These are phyloP conservation scores for Neonectria magnoliae DNA, from an alignment of 2,329 filamentous ascomycete species.

Conservation along the genomic window DNA sequence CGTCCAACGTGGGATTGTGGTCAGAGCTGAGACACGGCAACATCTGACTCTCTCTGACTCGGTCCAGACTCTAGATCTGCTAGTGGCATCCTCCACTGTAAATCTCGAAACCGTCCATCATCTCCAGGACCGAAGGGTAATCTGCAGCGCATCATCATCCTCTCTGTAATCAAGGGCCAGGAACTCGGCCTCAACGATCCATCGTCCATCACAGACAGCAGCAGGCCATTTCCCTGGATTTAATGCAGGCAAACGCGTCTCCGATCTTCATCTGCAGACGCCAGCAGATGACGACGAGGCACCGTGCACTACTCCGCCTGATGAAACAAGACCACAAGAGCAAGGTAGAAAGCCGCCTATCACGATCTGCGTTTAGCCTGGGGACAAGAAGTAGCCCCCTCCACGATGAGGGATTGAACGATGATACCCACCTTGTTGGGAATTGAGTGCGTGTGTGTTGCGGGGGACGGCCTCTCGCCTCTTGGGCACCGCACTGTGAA, in stretches of 20 bases:
- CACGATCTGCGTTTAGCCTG: not conserved
- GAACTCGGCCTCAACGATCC: not conserved
- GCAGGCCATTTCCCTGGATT: not conserved
- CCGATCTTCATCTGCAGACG: not conserved
- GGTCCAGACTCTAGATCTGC: not conserved
- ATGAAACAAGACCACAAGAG: not conserved
- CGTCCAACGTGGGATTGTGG: slow-evolving; percentile 5
- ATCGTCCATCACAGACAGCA: not conserved
- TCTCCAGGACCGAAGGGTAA: not conserved
- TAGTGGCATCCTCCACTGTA: not conserved
- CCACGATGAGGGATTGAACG: not conserved
- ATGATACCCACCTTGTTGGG: not conserved
- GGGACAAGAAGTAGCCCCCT: not conserved
- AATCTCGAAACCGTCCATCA: not conserved
- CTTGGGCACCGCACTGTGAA: not conserved
- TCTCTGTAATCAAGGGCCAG: not conserved
- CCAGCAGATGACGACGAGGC: not conserved
- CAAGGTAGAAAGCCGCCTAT: not conserved
- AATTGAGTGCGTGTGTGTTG: not conserved
- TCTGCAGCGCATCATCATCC: not conserved
- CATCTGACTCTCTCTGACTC: not conserved
- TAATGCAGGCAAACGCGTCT: not conserved
- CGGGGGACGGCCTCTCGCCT: not conserved
- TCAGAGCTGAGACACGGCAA: slow-evolving; percentile 18
- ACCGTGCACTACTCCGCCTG: not conserved